Base-by-base conservation (phyloP, 2,329 filamentous ascomycete species). In the Penicillium sp. region DNA sequence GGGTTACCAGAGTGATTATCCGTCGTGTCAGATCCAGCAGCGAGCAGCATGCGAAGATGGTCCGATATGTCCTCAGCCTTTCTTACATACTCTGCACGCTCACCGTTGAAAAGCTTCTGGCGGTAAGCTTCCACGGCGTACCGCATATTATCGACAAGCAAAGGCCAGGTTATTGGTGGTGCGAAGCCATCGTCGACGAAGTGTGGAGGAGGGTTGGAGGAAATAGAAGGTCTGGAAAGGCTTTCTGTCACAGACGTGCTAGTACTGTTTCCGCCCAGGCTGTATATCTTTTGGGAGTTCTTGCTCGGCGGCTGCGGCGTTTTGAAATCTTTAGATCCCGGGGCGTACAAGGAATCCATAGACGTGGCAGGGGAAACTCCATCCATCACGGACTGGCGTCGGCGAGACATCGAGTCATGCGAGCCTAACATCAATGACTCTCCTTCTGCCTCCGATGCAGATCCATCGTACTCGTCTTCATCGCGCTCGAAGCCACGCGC, bases 1-100 rank as follows among this genome's bases (percentile, higher is more conserved):
- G 94, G 94, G 66, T 97, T 96, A 42, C 94, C 94, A 21, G 94
- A 97, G 74, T 99, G 94, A 71, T 99, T 99, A 76, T 99, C 94
- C 0, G 94, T 99, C 1, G 94, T 99, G 55, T 93, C 92, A 35
- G 94, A 99, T 9, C 93, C 94, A 55, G 94, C 94, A 31, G 93
- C 93, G n/a, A 99, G 85, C 8, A 99, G 84, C 63, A 97, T 82
- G 55, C 94, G 89, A 56, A 99, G 81, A 73, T 99, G 93, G 73
- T 99, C 94, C 6, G 94, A 97, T 52, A 99, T 97, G 71, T 99
- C 93, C 76, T 99, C 94, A n/a, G 94, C 94, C 61, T 90, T 86
- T 57, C 89, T 88, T 27, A 97, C 94, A 74, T 96, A 97, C 71
- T 97, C 92, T 2, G 92, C 90, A 27, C 93, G 87, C 69, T 89